Evolutionary conservation across 2,329 filamentous ascomycete species (phyloP), one percentile per base, ranked within the genome.

Genomic region (Trichoderma koningii): DNA sequence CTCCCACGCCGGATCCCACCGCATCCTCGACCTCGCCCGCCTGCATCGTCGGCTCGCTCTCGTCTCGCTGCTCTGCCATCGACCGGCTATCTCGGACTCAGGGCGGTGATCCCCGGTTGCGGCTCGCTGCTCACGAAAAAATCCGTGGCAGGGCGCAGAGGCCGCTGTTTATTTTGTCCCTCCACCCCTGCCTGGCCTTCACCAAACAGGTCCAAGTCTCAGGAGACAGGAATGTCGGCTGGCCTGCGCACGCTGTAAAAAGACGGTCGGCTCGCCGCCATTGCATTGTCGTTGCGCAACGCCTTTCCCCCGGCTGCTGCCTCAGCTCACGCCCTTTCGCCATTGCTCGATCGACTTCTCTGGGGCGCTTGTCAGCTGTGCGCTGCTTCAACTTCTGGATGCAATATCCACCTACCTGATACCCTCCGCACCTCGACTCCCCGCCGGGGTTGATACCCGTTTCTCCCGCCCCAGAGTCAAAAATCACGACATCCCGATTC

Each of bases 141-240:
- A 62, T 50, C 45, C 56, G 42, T 48, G 41, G 15, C 56, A 50
- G 45, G 48, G 47, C 59, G 55, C 55, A 34, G 42, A 57, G 42
- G 56, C 56, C 55, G 64, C 51, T 63, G 51, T 57, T 63, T 63
- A 41, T 55, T 64, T 50, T 65, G 28, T 44, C 55, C 48, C 15
- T 21, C 28, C 23, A 21, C 15, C 30, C 48, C n/a, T 21, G 23
- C 42, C 59, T 21, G 41, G 41, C 50, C 28, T 34, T 26, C 34
- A 44, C 50, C 42, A 55, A 14, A 38, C 34, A 38, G 34, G 34
- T 14, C 34, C 34, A 14, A 14, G 63, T 65, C 63, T 65, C 63
- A 55, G 63, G 63, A 65, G 63, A 53, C 55, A 65, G 63, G 63
- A 61, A 65, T 65, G 63, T 44, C 63, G 56, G 34, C 44, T 55